Evolutionary conservation across 108 stramenopile genomes (phyloP), one percentile per base, ranked within the genome.

Genomic region (Fistulifera pelliculosa): DNA sequence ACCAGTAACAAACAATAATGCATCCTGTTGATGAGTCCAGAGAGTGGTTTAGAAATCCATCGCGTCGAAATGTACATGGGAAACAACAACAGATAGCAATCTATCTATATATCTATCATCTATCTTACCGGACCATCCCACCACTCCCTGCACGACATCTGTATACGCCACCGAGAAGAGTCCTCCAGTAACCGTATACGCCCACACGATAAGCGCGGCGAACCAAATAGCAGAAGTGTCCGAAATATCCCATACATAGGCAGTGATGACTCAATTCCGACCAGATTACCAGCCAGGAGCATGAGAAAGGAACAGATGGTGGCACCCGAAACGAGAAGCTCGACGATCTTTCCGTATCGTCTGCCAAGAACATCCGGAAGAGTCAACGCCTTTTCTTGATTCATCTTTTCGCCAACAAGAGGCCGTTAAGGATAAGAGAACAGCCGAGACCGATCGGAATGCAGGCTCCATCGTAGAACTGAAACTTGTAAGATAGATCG

Each of bases 361-460:
- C 66, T 77, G 26, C 74, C 76, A 27, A 73, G 79, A 26, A 90
- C 67, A 66, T 85, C 84, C 0, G 83, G 83, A 3, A 90, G 64
- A 1, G 87, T 90, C 42, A 90, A 62, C 10, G 66, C 81, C 17
- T 55, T 45, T 41, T 72, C 76, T 15, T 48, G 27, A 56, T 87
- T 87, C 50, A 87, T 79, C 47, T 79, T 65, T 16, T 49, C 0
- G 86, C 86, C 6, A 88, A 42, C 28, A 81, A 81, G 2, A 81
- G 10, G 13, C 70, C 81, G 57, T 90, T 85, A 47, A 85, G 44
- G 21, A 90, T 71, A 35, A 90, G 59, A 28, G 74, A 77, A 7
- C 83, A 70, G 15, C 81, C 83, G 6, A 90, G 65, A 10, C 87
- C 87, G 52, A 90, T 69, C 0, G 87, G 87, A 3, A 88, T 49